Evolutionary conservation across 176 grass and related monocot genomes (phyloP).

Genomic region (Lolium multiflorum): DNA sequence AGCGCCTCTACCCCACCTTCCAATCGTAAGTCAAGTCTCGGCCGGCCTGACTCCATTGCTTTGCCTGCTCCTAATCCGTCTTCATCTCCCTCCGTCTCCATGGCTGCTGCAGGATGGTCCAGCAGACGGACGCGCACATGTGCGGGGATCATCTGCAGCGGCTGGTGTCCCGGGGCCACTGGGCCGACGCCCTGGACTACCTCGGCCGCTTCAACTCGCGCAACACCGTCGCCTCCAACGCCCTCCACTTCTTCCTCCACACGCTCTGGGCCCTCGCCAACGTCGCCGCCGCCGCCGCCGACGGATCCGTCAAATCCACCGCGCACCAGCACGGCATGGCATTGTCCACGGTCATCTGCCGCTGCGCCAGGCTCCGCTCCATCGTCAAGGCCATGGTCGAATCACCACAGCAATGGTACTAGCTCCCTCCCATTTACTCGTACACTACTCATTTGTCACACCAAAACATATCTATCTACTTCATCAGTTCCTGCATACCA

Average conservation of each 20-base stretch:
- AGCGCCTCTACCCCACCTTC: not conserved
- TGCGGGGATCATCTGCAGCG: not conserved
- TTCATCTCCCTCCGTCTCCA: too few relatives aligned
- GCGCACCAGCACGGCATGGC: not conserved
- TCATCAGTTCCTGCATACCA: not conserved
- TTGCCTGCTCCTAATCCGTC: too few relatives aligned
- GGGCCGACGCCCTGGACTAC: not conserved
- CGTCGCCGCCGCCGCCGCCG: not conserved
- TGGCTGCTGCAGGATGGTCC: not conserved
- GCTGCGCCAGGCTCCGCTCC: not conserved
- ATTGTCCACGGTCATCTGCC: not conserved
- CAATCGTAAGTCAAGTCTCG: not conserved
- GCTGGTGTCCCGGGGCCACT: not conserved
- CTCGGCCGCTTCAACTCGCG: not conserved
- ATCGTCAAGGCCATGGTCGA: not conserved
- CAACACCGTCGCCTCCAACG: not conserved
- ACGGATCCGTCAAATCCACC: not conserved
- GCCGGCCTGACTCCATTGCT: not conserved
- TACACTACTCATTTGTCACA: too few relatives aligned
- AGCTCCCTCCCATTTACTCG: too few relatives aligned
- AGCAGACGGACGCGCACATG: constrained; percentile 9
- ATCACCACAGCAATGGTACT: not conserved
- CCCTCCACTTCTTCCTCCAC: not conserved
- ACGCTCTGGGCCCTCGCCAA: not conserved
- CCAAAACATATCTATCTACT: too few relatives aligned